Percentiles rank a stretch among this genome's conserved stretches.
These are phyloP conservation scores for Aspergillus fischeri DNA, from an alignment of 2,329 filamentous ascomycete species.

Conservation along the genomic window DNA sequence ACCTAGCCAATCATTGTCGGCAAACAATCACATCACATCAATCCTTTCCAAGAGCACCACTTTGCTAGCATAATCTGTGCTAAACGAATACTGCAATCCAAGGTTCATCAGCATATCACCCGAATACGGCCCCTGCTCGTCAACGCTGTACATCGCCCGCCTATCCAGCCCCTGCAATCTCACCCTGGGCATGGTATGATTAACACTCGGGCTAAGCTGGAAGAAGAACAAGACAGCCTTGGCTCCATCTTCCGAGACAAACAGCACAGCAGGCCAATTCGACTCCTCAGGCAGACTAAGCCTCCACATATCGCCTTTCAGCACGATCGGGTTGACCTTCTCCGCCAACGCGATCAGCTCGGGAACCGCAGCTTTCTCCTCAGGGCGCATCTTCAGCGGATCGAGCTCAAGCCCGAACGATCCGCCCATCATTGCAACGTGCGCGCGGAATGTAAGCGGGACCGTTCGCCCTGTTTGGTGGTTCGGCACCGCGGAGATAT, in stretches of 20 bases:
- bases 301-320: constrained; percentile 58
- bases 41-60: constrained; percentile 52
- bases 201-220: constrained; percentile 52
- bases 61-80: constrained; percentile 54
- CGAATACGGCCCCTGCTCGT: constrained; percentile 50
- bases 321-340: constrained; percentile 56
- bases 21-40: too few species aligned
- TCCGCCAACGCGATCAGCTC: constrained; percentile 52
- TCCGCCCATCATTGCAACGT: constrained; percentile 66
- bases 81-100: constrained; percentile 53
- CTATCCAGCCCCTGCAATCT: constrained; percentile 56
- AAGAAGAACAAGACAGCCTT: constrained; percentile 58
- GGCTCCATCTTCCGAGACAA: constrained; percentile 50
- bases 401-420: constrained; percentile 64
- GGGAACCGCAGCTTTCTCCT: constrained; percentile 53
- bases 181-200: constrained; percentile 52
- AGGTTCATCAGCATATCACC: constrained; percentile 61
- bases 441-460: constrained; percentile 57
- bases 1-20: too few species aligned
- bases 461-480: constrained; percentile 53
- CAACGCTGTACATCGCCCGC: constrained; percentile 50
- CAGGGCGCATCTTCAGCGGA: constrained; percentile 48
- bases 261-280: constrained; percentile 61
- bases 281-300: constrained; percentile 55
- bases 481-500: constrained; percentile 60